A percentile compares a stretch with the other conserved stretches of the same genome.
Conservation (phyloP, 495 filamentous ascomycete genomes). For the Platismatia glauca region DNA sequence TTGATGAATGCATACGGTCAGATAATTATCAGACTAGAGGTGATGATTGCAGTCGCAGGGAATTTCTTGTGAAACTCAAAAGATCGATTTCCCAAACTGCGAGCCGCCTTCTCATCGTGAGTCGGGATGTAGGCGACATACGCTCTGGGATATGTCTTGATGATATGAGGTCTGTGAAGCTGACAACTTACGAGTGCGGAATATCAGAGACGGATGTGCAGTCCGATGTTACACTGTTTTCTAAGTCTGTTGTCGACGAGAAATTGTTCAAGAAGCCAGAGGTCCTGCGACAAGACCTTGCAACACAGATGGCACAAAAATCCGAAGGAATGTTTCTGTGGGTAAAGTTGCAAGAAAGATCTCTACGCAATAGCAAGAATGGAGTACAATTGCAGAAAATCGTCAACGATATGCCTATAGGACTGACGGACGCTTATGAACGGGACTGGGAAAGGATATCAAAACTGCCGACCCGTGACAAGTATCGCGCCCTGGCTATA, state of each 20-base stretch:
- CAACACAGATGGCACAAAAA: slow-evolving; percentile 20
- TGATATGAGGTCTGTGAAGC: not conserved
- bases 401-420: no score
- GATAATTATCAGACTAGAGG: no score
- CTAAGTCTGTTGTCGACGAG: not conserved
- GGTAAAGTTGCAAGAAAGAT: slow-evolving; percentile 23
- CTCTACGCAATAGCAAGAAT: slow-evolving; percentile 21
- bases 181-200: not conserved
- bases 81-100: slow-evolving; percentile 14
- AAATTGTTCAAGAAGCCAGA: not conserved
- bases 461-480: slow-evolving; percentile 18
- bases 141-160: not conserved
- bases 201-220: not conserved
- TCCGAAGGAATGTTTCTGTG: slow-evolving; percentile 28
- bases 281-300: slow-evolving; percentile 13
- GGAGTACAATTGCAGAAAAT: slow-evolving; percentile 22
- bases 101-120: slow-evolving; percentile 23
- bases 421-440: slow-evolving; percentile 24
- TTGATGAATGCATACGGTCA: slow-evolving; percentile 25
- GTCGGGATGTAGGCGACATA: slow-evolving; percentile 25
- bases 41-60: not conserved
- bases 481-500: slow-evolving; percentile 23
- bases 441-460: slow-evolving; percentile 26
- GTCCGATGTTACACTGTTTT: not conserved
- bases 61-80: slow-evolving; percentile 22